Evolutionary conservation across 352 stramenopile genomes (phyloP).

Genomic region (Peronospora belbahrii): DNA sequence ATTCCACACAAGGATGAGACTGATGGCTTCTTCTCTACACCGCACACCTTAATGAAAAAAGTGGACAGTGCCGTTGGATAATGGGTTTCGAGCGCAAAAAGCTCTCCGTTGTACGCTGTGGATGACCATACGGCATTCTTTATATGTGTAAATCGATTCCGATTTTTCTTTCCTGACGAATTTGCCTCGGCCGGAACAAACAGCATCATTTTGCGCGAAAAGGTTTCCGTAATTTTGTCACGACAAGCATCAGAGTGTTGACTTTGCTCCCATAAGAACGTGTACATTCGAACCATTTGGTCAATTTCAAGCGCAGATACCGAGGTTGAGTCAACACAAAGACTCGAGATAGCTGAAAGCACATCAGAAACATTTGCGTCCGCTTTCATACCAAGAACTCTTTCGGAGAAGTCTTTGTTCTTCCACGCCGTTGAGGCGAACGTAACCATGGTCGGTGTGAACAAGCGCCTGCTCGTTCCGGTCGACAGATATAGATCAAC

Average conservation of each 20-base stretch:
- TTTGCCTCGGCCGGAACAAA: constrained; percentile 9
- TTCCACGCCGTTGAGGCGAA: constrained; percentile 35
- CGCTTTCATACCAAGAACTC: constrained; percentile 40
- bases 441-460: constrained; percentile 39
- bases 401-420: constrained; percentile 25
- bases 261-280: constrained; percentile 37
- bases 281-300: constrained; percentile 29
- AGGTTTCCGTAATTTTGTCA: constrained; percentile 21
- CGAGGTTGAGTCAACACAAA: constrained; percentile 18
- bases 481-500: constrained; percentile 42
- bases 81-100: constrained; percentile 36
- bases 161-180: neutral
- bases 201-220: constrained; percentile 22
- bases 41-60: constrained; percentile 64
- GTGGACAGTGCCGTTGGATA: constrained; percentile 43
- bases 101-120: constrained; percentile 19
- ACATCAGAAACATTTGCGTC: constrained; percentile 33
- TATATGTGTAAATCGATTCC: constrained; percentile 15
- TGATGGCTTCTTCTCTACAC: constrained; percentile 55
- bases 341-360: constrained; percentile 28
- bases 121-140: constrained; percentile 42
- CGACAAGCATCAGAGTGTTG: constrained; percentile 13
- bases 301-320: constrained; percentile 11
- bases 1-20: constrained; percentile 36
- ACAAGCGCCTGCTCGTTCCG: constrained; percentile 27